Evolutionary conservation across 768 basidiomycete species (phyloP), one percentile per base, ranked within the genome.

Genomic region (Cystofilobasidium bisporidii): DNA sequence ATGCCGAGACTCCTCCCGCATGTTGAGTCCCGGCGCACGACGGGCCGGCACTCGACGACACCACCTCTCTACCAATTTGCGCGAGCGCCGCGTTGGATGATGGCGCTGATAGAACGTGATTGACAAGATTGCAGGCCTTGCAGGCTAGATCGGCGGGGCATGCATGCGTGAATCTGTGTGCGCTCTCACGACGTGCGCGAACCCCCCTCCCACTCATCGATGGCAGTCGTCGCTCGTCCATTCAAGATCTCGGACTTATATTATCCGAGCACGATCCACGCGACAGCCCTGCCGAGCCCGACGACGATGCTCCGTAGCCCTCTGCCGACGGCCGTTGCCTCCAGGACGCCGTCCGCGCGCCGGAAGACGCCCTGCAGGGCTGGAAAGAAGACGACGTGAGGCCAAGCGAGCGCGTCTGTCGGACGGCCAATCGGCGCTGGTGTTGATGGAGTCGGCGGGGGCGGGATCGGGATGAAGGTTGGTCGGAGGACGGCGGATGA

Each of bases 381-480:
- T 22, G 53, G 53, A 32, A 56, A 32, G 53, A 15, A 32, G 9
- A 15, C 6, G 6, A 30, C 26, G 8, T 14, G 28, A 1, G 53
- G 53, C 8, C 53, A 30, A 5, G 28, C 26, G 28, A 56, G 28
- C 2, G 53, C 53, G 30, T 15, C 28, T 9, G 53, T 15, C 53
- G 26, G 17, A 9, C 28, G 14, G 26, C 14, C 32, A 5, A 24
- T 20, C 45, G 60, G 40, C 18, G 60, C 17, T 10, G 59, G 11
- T 17, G 59, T 3, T 2, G 26, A 28, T 6, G 60, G 45, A 14
- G 28, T 0, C 10, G 61, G 45, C 22, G 58, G 33, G 2, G n/a
- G 58, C n/a, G 45, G 61, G 26, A 62, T 8, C 10, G 43, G 9
- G 5, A 47, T 62, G 45, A 62, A 61, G 41, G 60, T 15, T 32